These are phyloP conservation scores for Saussurea involucrata DNA, from an alignment of 129 eudicot species.

Conservation along the genomic window DNA sequence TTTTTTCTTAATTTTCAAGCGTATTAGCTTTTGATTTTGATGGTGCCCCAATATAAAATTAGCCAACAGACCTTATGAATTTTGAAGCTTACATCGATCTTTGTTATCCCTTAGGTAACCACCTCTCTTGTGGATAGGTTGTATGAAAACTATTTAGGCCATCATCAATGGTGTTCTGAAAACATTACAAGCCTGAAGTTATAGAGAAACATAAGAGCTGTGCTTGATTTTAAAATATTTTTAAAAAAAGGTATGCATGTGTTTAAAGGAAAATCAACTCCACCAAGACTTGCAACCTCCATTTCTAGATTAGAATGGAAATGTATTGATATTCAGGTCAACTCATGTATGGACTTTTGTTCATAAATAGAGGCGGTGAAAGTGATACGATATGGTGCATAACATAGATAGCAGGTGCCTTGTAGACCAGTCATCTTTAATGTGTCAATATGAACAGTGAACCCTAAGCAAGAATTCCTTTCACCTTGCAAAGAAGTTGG, in stretches of 20 bases:
- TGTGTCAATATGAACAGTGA: background rate
- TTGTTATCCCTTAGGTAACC: background rate
- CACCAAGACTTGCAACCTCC: background rate
- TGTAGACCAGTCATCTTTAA: background rate
- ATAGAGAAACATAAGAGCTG: background rate
- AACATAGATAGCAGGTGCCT: background rate
- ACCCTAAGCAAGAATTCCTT: background rate
- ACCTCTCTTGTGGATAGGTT: background rate
- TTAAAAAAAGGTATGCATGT: background rate
- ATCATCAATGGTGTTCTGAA: background rate
- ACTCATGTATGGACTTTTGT: background rate
- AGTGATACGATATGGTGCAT: background rate
- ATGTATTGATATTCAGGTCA: background rate
- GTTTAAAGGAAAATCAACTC: background rate
- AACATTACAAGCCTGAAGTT: background rate
- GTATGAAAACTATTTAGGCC: background rate
- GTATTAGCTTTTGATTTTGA: background rate
- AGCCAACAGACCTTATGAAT: background rate
- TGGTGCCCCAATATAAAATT: background rate
- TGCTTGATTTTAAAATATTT: background rate
- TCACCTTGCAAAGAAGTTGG: background rate
- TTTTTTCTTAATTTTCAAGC: background rate
- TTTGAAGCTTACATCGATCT: background rate
- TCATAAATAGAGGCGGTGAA: background rate
- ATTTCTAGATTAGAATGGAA: background rate